These are phyloP conservation scores for Scutellaria minor DNA, from an alignment of 257 asterid species.

Conservation along the genomic window DNA sequence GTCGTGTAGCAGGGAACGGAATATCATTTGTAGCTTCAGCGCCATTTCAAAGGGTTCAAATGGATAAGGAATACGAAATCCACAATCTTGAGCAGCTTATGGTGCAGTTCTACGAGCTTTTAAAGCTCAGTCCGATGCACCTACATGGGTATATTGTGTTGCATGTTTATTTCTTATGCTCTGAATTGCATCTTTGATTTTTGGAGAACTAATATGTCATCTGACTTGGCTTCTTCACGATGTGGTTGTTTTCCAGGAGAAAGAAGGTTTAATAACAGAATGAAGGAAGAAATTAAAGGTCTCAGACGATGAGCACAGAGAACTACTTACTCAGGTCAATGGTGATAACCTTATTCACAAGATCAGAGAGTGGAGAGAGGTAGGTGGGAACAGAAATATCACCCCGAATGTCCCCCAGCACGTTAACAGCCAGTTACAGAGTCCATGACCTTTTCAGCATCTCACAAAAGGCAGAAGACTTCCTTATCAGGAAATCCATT, in stretches of 20 bases:
- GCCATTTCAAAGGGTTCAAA: conserved; percentile 58
- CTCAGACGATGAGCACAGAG: conserved; percentile 97
- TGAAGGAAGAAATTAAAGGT: conserved; percentile 94
- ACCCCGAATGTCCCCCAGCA: conserved; percentile 51
- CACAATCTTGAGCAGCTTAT: conserved; percentile 91
- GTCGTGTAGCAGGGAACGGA: conserved; percentile 54
- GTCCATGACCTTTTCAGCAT: conserved; percentile 71
- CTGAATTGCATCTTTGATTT: conserved; percentile 11
- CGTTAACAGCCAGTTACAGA: conserved; percentile 63
- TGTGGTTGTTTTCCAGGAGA: conserved; percentile 65
- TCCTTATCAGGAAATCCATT: conserved; percentile 58
- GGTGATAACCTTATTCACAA: conserved; percentile 82
- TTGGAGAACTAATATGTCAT: conserved; percentile 4
- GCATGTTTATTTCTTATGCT: conserved; percentile 28
- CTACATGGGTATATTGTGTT: conserved; percentile 75
- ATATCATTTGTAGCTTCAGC: conserved; percentile 52
- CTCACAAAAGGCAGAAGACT: conserved; percentile 83
- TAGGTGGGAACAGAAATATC: conserved; percentile 63
- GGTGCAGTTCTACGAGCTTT: conserved; percentile 94
- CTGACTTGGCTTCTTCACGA: conserved; percentile 23
- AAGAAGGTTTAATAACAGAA: conserved; percentile 94
- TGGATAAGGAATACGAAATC: conserved; percentile 84
- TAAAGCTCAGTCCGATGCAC: conserved; percentile 98
- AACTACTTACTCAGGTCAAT: conserved; percentile 78
- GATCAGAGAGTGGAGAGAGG: conserved; percentile 98